A percentile compares a stretch with the other conserved stretches of the same genome.
These are phyloP conservation scores for Paratinospora sagittata DNA, from an alignment of 164 flowering plant genomes.

Conservation along the genomic window DNA sequence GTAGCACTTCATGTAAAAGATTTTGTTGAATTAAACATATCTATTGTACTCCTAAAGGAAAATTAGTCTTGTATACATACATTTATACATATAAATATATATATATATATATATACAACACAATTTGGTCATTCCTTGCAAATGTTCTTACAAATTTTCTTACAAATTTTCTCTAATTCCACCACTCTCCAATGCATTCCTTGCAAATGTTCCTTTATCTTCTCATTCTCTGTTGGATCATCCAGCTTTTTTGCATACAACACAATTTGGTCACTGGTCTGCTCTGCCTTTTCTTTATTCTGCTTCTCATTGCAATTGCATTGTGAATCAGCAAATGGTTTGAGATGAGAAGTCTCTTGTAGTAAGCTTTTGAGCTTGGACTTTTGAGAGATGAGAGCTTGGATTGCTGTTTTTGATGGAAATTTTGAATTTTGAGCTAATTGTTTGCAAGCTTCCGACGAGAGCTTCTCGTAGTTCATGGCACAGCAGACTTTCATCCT, in stretches of 20 bases:
- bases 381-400: slow-evolving; percentile 46
- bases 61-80: too few relatives aligned
- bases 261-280: slow-evolving; percentile 37
- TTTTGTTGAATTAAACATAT: too few relatives aligned
- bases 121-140: slow-evolving; percentile 73
- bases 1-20: too few relatives aligned
- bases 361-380: slow-evolving; percentile 46
- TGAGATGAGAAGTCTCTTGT: slow-evolving; percentile 24
- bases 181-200: slow-evolving; percentile 88
- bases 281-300: slow-evolving; percentile 16
- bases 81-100: too few relatives aligned
- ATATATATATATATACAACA: too few relatives aligned
- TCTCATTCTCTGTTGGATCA: slow-evolving; percentile 38
- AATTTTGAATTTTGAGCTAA: slow-evolving; percentile 42
- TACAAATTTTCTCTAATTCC: slow-evolving; percentile 78
- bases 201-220: slow-evolving; percentile 54
- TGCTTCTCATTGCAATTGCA: slow-evolving; percentile 15
- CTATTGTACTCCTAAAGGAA: too few relatives aligned
- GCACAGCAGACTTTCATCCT: slow-evolving; percentile 36
- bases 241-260: slow-evolving; percentile 47
- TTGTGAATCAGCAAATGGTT: slow-evolving; percentile 15
- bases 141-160: too few relatives aligned
- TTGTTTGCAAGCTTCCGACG: slow-evolving; percentile 34
- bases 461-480: slow-evolving; percentile 55
- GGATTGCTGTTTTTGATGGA: slow-evolving; percentile 35